A percentile compares a stretch with the other conserved stretches of the same genome.
Conservation (phyloP, 2,329 filamentous ascomycete species). For the Chalara sp. region DNA sequence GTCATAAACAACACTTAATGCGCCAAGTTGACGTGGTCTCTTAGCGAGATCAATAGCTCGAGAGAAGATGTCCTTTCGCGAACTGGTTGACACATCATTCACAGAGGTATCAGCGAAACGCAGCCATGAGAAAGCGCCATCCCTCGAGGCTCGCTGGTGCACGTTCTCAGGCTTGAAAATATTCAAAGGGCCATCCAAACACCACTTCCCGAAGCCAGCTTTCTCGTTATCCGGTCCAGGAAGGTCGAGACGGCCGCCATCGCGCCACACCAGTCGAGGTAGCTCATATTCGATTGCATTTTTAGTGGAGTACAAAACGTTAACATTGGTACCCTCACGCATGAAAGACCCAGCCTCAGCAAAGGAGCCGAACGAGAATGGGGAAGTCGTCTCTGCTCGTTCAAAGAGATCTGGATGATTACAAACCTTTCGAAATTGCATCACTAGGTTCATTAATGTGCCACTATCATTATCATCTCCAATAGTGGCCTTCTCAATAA, state of each 20-base stretch:
- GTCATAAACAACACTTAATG: conserved; percentile 64
- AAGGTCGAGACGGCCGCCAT: conserved; percentile 69
- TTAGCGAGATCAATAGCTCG: conserved; percentile 58
- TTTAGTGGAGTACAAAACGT: conserved; percentile 80
- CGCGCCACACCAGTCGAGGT: conserved; percentile 75
- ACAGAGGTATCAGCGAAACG: conserved; percentile 76
- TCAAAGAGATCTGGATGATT: conserved; percentile 98
- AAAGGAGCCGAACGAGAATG: conserved; percentile 77
- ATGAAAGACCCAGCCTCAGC: conserved; percentile 94
- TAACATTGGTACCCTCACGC: conserved; percentile 74
- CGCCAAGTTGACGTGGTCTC: conserved; percentile 53
- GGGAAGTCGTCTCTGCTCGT: conserved; percentile 83
- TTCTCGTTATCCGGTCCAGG: conserved; percentile 64
- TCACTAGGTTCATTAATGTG: conserved; percentile 97
- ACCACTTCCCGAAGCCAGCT: conserved; percentile 76
- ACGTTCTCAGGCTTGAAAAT: conserved; percentile 83
- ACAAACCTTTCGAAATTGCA: conserved; percentile 99
- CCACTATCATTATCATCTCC: conserved; percentile 93
- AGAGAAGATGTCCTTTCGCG: conserved; percentile 64
- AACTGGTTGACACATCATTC: conserved; percentile 63
- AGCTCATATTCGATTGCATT: conserved; percentile 80
- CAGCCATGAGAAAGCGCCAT: conserved; percentile 78
- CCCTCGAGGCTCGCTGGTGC: conserved; percentile 50
- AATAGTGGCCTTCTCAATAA: conserved; percentile 92
- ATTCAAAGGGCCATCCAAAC: conserved; percentile 77